Evolutionary conservation across 768 basidiomycete genomes (phyloP).

Genomic region (Melanogaster broomeanus): DNA sequence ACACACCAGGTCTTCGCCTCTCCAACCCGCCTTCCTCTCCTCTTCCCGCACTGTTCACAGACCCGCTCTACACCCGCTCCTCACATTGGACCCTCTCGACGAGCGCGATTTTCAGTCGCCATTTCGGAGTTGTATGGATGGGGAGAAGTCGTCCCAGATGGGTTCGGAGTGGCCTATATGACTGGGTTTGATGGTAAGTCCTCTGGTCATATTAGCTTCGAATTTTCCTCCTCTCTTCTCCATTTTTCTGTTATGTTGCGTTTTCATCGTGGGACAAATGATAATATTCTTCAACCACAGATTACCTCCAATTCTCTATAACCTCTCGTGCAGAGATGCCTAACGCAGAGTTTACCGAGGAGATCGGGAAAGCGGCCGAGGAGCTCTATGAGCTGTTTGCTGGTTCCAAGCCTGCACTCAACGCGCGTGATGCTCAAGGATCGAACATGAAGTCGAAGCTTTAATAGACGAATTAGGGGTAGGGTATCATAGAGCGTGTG

Average conservation of each 20-base stretch:
- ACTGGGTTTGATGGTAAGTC: conserved; percentile 78
- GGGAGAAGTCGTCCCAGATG: conserved; percentile 94
- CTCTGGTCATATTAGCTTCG: conserved; percentile 4
- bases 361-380: conserved; percentile 61
- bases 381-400: conserved; percentile 70
- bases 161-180: conserved; percentile 94
- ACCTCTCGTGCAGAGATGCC: conserved; percentile 87
- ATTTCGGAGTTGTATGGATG: conserved; percentile 87
- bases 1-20: conserved; percentile 65
- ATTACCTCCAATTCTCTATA: conserved; percentile 82
- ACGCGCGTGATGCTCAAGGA: background rate
- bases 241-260: background rate
- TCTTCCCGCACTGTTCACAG: conserved; percentile 69
- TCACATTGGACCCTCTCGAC: conserved; percentile 90
- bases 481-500: no score
- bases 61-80: conserved; percentile 71
- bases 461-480: conserved; percentile 3
- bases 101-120: conserved; percentile 83
- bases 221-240: no score
- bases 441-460: conserved; percentile 13
- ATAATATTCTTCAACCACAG: conserved; percentile 35
- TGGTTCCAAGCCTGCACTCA: background rate
- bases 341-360: conserved; percentile 69
- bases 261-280: background rate
- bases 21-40: conserved; percentile 60